These are phyloP conservation scores for Pichia heedii DNA, from an alignment of 805 yeast genomes.

Conservation along the genomic window DNA sequence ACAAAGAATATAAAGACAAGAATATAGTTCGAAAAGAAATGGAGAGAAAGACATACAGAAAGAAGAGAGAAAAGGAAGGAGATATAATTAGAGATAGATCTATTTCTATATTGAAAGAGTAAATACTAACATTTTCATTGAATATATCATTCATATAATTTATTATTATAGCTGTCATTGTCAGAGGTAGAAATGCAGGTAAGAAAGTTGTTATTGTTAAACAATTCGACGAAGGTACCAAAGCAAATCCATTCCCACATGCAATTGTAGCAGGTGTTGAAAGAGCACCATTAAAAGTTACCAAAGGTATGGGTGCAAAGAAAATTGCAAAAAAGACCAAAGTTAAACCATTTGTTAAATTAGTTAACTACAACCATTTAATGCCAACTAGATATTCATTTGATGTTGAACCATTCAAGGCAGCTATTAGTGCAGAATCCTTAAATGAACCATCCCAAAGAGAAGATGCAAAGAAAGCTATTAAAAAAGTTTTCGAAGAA, in stretches of 20 bases:
- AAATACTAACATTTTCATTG: conserved; percentile 2
- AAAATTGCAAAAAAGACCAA: conserved; percentile 94
- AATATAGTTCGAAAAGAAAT: too few species aligned
- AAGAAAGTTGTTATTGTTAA: conserved; percentile 98
- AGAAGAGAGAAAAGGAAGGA: too few species aligned
- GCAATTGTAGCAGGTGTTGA: conserved; percentile 99
- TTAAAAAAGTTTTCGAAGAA: conserved; percentile 98
- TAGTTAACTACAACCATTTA: conserved; percentile 98
- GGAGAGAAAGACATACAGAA: too few species aligned
- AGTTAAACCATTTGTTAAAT: conserved; percentile 98
- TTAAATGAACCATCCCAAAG: conserved; percentile 96
- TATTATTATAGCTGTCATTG: conserved; percentile 72
- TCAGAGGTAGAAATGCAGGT: conserved; percentile 99
- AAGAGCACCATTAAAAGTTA: conserved; percentile 95
- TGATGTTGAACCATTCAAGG: conserved; percentile 93
- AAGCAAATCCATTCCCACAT: conserved; percentile 97
- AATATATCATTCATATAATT: neutral
- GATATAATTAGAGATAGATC: too few species aligned
- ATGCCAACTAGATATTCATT: conserved; percentile 99
- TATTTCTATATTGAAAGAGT: too few species aligned
- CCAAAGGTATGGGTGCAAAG: conserved; percentile 93
- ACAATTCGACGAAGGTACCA: conserved; percentile 98
- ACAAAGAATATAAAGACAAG: too few species aligned
- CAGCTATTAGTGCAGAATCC: conserved; percentile 85
- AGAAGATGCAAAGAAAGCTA: conserved; percentile 97